These are phyloP conservation scores for Chalara sp. DNA, from an alignment of 2,329 filamentous ascomycete genomes.

Conservation along the genomic window DNA sequence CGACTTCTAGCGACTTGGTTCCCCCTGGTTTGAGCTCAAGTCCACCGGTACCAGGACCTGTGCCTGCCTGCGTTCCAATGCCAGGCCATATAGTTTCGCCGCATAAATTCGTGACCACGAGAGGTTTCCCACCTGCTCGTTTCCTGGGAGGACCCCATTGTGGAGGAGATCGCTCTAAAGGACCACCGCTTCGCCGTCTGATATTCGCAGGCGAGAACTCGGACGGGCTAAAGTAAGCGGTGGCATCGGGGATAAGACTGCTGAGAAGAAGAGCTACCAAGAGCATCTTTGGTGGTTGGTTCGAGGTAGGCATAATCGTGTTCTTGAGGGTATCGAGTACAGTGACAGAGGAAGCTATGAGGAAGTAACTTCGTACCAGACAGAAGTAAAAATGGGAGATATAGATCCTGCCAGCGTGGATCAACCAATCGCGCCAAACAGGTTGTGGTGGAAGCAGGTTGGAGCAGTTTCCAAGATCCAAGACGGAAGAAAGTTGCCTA, in stretches of 20 bases:
- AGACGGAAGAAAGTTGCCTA: background rate
- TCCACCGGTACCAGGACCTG: conserved; percentile 58
- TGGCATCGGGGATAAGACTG: background rate
- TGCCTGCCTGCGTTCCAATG: conserved; percentile 65
- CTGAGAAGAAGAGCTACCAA: background rate
- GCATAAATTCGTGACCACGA: conserved; percentile 68
- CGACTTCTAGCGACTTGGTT: conserved; percentile 56
- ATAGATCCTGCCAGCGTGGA: background rate
- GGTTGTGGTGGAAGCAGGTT: too few relatives aligned
- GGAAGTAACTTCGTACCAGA: background rate
- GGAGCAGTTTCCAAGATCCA: too few relatives aligned
- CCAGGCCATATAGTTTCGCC: conserved; percentile 68
- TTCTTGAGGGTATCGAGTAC: background rate
- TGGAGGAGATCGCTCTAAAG: conserved; percentile 10
- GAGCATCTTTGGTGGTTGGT: background rate
- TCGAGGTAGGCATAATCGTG: background rate
- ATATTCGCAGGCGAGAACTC: background rate
- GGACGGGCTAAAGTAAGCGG: background rate
- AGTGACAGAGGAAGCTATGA: background rate
- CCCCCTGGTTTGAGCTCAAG: conserved; percentile 58
- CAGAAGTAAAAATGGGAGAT: background rate
- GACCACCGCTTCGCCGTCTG: background rate
- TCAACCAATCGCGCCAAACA: too few relatives aligned
- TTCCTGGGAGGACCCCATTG: conserved; percentile 23
- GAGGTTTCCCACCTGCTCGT: conserved; percentile 40